A percentile compares a stretch with the other conserved stretches of the same genome.
These are phyloP conservation scores for Rhytidhysteron rufulum DNA, from an alignment of 2,329 filamentous ascomycete species.

Conservation along the genomic window DNA sequence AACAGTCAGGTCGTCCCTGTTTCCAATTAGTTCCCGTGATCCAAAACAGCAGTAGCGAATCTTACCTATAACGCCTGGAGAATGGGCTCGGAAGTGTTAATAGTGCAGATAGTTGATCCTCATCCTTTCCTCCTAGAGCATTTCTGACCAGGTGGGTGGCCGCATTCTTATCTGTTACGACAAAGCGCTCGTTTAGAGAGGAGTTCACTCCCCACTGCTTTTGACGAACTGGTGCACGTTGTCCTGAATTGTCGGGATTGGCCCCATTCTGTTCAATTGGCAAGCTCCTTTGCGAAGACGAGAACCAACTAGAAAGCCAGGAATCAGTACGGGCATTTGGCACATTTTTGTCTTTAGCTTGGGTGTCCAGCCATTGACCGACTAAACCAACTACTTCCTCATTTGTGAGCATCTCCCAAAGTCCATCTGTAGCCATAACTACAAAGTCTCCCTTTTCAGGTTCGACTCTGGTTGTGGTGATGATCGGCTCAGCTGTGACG, in stretches of 20 bases:
- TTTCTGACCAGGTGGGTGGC: slow-evolving; percentile 95
- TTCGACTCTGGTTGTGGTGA: slow-evolving; percentile 88
- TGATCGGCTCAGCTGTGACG: slow-evolving; percentile 90
- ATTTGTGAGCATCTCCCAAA: slow-evolving; percentile 99
- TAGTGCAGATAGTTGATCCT: slow-evolving; percentile 88
- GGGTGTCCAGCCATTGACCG: slow-evolving; percentile 90
- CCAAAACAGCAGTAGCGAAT: background rate
- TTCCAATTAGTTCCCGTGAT: slow-evolving; percentile 12
- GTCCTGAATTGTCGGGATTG: slow-evolving; percentile 56
- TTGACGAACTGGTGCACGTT: slow-evolving; percentile 82
- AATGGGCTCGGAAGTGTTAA: slow-evolving; percentile 89
- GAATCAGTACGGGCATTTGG: slow-evolving; percentile 44
- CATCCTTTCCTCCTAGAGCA: slow-evolving; percentile 86
- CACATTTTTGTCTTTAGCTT: slow-evolving; percentile 45
- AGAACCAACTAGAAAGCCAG: slow-evolving; percentile 70
- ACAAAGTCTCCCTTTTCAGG: slow-evolving; percentile 91
- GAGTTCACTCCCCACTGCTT: slow-evolving; percentile 84
- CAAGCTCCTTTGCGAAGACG: slow-evolving; percentile 52
- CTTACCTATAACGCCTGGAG: slow-evolving; percentile 82
- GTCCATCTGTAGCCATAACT: slow-evolving; percentile 91
- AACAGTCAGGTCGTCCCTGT: slow-evolving; percentile 88
- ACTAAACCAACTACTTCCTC: slow-evolving; percentile 96
- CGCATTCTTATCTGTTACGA: slow-evolving; percentile 91
- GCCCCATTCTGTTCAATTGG: slow-evolving; percentile 68
- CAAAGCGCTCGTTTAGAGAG: slow-evolving; percentile 74